Percentiles rank a stretch among this genome's conserved stretches.
Evolutionary conservation across 202 grass and related monocot species (phyloP).

Genomic region (Zizania palustris): DNA sequence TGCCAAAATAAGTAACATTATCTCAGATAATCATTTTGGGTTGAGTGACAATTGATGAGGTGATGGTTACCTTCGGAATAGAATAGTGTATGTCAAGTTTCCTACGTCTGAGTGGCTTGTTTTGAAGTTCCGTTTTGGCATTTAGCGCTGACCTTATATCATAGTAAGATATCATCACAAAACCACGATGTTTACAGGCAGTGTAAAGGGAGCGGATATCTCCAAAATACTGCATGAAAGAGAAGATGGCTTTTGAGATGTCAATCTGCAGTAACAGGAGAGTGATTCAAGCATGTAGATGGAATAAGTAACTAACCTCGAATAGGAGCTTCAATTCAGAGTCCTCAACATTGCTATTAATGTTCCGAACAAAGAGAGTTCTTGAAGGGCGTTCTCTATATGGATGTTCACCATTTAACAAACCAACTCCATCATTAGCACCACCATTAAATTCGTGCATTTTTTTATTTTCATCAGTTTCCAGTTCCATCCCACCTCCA

Average conservation of each 20-base stretch:
- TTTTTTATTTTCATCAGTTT: conserved; percentile 65
- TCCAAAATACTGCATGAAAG: conserved; percentile 70
- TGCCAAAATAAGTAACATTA: background rate
- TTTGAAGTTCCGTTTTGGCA: conserved; percentile 91
- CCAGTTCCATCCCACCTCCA: conserved; percentile 87
- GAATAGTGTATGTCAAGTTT: conserved; percentile 99
- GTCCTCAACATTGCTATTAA: conserved; percentile 93
- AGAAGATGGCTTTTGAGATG: conserved; percentile 38
- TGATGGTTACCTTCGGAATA: conserved; percentile 86
- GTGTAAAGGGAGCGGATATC: conserved; percentile 81
- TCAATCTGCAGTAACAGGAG: conserved; percentile 22
- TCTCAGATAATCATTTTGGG: background rate
- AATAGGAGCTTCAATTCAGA: conserved; percentile 75
- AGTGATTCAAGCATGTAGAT: conserved; percentile 12
- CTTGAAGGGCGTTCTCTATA: conserved; percentile 90
- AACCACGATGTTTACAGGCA: conserved; percentile 97
- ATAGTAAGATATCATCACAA: conserved; percentile 99
- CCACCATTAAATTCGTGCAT: conserved; percentile 50
- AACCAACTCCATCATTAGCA: conserved; percentile 40
- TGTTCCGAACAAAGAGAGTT: conserved; percentile 97
- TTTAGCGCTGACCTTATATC: conserved; percentile 89
- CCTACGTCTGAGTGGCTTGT: conserved; percentile 73
- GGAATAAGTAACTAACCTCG: conserved; percentile 52
- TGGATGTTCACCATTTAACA: conserved; percentile 78
- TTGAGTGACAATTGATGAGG: background rate